Conservation (phyloP, 352 stramenopile genomes). For the Pythium vanterpoolii region DNA sequence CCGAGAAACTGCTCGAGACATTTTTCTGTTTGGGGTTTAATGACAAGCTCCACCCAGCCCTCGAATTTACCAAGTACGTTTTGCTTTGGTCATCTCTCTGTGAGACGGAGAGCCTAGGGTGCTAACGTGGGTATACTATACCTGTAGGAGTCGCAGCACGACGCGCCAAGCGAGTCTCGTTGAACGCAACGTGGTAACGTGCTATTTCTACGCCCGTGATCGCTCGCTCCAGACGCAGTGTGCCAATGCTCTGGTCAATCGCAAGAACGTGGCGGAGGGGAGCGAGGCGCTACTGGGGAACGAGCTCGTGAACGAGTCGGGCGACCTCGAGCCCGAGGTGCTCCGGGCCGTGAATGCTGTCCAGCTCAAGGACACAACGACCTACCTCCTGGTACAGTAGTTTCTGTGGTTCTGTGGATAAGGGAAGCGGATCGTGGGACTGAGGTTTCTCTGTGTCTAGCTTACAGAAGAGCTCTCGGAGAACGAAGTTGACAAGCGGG, state of each 20-base stretch:
- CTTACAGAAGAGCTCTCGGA: slow-evolving; percentile 60
- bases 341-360: slow-evolving; percentile 59
- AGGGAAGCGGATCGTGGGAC: background rate
- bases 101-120: too few species aligned
- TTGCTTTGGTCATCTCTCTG: too few species aligned
- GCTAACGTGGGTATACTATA: background rate
- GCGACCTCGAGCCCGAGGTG: slow-evolving; percentile 30
- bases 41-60: slow-evolving; percentile 55
- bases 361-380: slow-evolving; percentile 40
- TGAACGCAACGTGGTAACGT: slow-evolving; percentile 69
- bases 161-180: slow-evolving; percentile 56
- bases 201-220: slow-evolving; percentile 55
- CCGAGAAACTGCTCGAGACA: slow-evolving; percentile 66
- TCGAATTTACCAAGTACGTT: slow-evolving; percentile 58
- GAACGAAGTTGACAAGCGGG: slow-evolving; percentile 65
- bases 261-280: slow-evolving; percentile 19
- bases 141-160: slow-evolving; percentile 43
- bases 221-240: slow-evolving; percentile 53
- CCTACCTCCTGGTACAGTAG: slow-evolving; percentile 59
- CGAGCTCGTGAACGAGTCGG: background rate
- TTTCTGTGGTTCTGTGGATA: slow-evolving; percentile 2
- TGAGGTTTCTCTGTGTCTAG: slow-evolving; percentile 25
- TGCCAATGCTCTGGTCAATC: slow-evolving; percentile 47
- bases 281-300: slow-evolving; percentile 10
- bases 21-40: slow-evolving; percentile 85